Evolutionary conservation across 352 stramenopile species (phyloP).

Genomic region (Phytophthora tubulina): DNA sequence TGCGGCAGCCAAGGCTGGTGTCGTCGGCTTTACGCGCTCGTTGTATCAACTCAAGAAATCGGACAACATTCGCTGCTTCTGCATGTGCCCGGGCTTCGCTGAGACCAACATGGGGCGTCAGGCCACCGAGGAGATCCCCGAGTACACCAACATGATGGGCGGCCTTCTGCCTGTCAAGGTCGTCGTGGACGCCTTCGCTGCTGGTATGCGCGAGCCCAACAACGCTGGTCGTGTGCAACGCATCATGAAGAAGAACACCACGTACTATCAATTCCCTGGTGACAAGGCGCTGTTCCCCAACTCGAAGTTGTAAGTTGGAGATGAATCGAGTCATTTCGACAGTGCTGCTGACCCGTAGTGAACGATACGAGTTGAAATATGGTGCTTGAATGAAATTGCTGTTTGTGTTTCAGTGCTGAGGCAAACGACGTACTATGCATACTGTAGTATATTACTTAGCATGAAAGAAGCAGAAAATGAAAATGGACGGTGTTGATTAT

Average conservation of each 20-base stretch:
- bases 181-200: slow-evolving; percentile 67
- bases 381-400: slow-evolving; percentile 28
- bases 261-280: slow-evolving; percentile 74
- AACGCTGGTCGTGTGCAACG: slow-evolving; percentile 71
- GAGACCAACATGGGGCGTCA: slow-evolving; percentile 72
- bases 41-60: slow-evolving; percentile 66
- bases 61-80: slow-evolving; percentile 78
- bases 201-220: slow-evolving; percentile 55
- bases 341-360: neutral
- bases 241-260: slow-evolving; percentile 56
- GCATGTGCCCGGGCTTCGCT: slow-evolving; percentile 73
- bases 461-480: slow-evolving; percentile 32
- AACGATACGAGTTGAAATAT: slow-evolving; percentile 11
- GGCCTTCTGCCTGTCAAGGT: slow-evolving; percentile 56
- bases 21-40: slow-evolving; percentile 80
- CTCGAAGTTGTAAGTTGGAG: slow-evolving; percentile 61
- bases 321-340: slow-evolving; percentile 1
- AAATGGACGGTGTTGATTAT: slow-evolving; percentile 19
- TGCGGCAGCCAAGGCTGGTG: slow-evolving; percentile 74
- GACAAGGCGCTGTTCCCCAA: slow-evolving; percentile 78
- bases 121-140: slow-evolving; percentile 44
- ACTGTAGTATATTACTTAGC: slow-evolving; percentile 33
- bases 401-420: slow-evolving; percentile 13
- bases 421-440: slow-evolving; percentile 10
- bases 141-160: slow-evolving; percentile 68